Conservation (phyloP, 345 rosid species). For the Rhizophora apiculata region DNA sequence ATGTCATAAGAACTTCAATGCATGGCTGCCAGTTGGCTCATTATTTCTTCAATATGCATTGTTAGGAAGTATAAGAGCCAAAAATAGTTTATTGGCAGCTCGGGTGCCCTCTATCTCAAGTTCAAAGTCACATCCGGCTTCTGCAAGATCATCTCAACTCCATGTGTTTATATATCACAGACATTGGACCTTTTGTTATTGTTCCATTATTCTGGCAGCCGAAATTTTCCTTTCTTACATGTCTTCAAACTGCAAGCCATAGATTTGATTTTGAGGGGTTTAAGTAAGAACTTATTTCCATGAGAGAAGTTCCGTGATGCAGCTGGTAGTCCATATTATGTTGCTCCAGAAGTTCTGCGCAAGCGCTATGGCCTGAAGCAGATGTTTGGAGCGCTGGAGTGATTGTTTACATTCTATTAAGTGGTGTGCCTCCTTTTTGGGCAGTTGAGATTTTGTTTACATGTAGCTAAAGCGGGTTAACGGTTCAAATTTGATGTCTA, state of each 20-base stretch:
- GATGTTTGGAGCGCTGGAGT: slow-evolving; percentile 37
- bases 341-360: slow-evolving; percentile 25
- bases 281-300: not conserved
- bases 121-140: too few species aligned
- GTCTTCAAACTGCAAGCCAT: not conserved
- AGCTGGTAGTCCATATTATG: slow-evolving; percentile 32
- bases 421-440: slow-evolving; percentile 35
- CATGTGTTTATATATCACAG: not conserved
- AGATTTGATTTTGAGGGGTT: not conserved
- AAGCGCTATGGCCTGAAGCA: slow-evolving; percentile 23
- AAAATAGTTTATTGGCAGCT: not conserved
- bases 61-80: not conserved
- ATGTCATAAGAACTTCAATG: not conserved
- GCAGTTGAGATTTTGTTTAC: slow-evolving; percentile 16
- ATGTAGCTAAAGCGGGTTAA: not conserved
- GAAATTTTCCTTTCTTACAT: not conserved
- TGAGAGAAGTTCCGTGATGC: slow-evolving; percentile 23
- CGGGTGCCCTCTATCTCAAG: not conserved
- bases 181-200: not conserved
- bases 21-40: not conserved
- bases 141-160: not conserved
- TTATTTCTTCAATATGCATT: not conserved
- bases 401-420: slow-evolving; percentile 26
- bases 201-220: not conserved
- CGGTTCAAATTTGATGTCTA: not conserved